Percentiles rank a stretch among this genome's conserved stretches.
These are phyloP conservation scores for Babesia divergens DNA, from an alignment of 169 alveolate genomes.

Conservation along the genomic window DNA sequence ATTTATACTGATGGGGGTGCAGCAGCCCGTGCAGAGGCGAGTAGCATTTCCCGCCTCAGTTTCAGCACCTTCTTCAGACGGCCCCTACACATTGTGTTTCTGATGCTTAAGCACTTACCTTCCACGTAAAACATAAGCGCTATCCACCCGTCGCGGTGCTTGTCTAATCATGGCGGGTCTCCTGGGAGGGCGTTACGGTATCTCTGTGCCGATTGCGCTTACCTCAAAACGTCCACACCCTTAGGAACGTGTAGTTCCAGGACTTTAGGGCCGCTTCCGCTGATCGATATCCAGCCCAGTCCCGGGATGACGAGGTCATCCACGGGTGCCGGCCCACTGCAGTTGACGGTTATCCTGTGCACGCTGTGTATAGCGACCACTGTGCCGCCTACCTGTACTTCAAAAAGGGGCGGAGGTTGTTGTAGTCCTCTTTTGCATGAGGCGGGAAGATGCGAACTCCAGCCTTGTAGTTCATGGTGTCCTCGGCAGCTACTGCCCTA, in stretches of 20 bases:
- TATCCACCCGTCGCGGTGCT: conserved; percentile 15
- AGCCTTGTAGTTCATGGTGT: conserved; percentile 64
- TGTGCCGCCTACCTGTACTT: conserved; percentile 49
- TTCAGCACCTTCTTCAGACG: conserved; percentile 38
- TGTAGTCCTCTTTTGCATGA: conserved; percentile 49
- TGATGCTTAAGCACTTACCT: conserved; percentile 8
- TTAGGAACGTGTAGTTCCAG: conserved; percentile 75
- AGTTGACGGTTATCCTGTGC: conserved; percentile 37
- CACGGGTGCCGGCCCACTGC: conserved; percentile 51
- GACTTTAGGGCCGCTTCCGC: conserved; percentile 75
- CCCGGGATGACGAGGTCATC: conserved; percentile 82
- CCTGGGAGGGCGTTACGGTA: not conserved
- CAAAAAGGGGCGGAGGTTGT: conserved; percentile 15
- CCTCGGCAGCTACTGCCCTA: conserved; percentile 56
- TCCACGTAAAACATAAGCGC: conserved; percentile 1
- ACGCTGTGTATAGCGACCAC: not conserved
- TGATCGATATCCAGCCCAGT: conserved; percentile 78
- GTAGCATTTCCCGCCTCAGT: conserved; percentile 24
- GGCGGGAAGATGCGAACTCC: conserved; percentile 70
- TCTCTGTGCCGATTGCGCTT: not conserved
- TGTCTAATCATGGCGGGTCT: conserved; percentile 58
- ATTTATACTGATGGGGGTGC: not conserved
- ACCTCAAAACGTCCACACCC: conserved; percentile 69
- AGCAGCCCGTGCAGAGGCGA: not conserved
- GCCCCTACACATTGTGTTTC: conserved; percentile 19